These are phyloP conservation scores for Myriosclerotinia duriaeana DNA, from an alignment of 2,329 filamentous ascomycete species.

Conservation along the genomic window DNA sequence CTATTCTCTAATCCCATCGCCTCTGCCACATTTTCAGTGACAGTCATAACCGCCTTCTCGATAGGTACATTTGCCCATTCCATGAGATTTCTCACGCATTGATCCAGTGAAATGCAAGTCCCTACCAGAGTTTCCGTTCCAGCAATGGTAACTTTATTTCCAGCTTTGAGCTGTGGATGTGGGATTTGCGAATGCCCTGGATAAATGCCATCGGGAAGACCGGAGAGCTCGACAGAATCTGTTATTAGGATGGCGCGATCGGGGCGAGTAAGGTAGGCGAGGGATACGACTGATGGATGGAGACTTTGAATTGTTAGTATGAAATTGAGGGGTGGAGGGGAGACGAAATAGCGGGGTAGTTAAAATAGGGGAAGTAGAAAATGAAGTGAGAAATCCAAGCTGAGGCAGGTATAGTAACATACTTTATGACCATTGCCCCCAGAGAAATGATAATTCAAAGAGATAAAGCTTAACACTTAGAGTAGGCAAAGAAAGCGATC, in stretches of 20 bases:
- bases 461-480: too few relatives aligned
- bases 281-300: constrained; percentile 49
- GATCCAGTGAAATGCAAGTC: constrained; percentile 51
- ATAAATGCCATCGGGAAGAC: constrained; percentile 51
- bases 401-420: not conserved
- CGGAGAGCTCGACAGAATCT: constrained; percentile 55
- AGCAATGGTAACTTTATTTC: constrained; percentile 51
- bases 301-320: constrained; percentile 35
- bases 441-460: not conserved
- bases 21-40: constrained; percentile 38
- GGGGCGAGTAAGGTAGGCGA: constrained; percentile 50
- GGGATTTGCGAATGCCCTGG: constrained; percentile 54
- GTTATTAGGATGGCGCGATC: constrained; percentile 52
- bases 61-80: constrained; percentile 33
- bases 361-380: not conserved
- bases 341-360: not conserved
- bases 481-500: too few relatives aligned
- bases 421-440: not conserved
- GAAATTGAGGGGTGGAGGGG: not conserved
- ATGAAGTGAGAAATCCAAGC: not conserved
- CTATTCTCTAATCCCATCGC: constrained; percentile 34
- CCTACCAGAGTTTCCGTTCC: constrained; percentile 55
- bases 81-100: constrained; percentile 48
- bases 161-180: constrained; percentile 49
- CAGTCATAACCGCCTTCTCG: constrained; percentile 35